Evolutionary conservation across 768 basidiomycete genomes (phyloP).

Genomic region (Rickenella mellea): DNA sequence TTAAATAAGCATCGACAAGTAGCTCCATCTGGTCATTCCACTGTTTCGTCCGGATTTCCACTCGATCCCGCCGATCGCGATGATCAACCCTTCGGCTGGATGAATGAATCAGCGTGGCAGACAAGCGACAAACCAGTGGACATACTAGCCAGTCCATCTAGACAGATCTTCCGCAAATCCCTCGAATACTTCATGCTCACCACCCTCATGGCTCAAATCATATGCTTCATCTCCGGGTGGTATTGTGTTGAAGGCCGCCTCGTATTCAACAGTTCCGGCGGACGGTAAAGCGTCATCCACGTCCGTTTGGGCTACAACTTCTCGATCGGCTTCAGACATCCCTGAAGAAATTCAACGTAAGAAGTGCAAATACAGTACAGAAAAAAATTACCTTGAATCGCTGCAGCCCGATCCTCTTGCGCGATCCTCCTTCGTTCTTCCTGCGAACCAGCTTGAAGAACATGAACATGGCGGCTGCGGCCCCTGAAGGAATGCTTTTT

Average conservation of each 20-base stretch:
- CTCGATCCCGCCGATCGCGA: not conserved
- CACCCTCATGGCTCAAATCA: not conserved
- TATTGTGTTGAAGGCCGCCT: not conserved
- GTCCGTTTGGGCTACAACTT: no score
- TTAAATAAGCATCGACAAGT: not conserved
- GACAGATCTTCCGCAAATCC: not conserved
- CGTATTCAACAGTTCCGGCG: no score
- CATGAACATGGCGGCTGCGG: no score
- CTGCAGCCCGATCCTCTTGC: no score
- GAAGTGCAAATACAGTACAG: no score
- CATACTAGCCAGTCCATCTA: not conserved
- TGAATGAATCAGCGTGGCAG: not conserved
- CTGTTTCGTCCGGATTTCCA: not conserved
- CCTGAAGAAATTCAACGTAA: no score
- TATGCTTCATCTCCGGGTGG: not conserved
- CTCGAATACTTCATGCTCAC: constrained; percentile 1
- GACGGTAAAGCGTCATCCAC: no score
- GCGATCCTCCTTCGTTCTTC: no score
- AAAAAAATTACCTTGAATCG: no score
- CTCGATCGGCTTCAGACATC: no score
- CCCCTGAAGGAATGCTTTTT: no score
- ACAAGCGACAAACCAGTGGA: not conserved
- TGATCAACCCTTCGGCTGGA: not conserved
- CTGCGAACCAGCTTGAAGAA: no score
- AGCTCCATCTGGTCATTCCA: not conserved